Evolutionary conservation across 345 rosid species (phyloP).

Genomic region (Gossypium herbaceum): DNA sequence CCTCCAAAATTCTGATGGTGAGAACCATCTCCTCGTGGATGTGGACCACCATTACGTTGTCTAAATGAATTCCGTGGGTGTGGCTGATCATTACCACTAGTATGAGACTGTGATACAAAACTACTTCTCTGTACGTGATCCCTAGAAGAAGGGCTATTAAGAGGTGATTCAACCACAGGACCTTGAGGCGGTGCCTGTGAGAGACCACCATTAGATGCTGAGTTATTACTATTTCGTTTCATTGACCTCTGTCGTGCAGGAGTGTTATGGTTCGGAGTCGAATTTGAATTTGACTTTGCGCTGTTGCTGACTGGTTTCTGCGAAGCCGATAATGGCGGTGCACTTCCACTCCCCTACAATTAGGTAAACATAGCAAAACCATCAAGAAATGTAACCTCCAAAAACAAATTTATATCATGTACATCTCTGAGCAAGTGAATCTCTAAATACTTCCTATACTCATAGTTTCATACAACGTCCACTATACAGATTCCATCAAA

Average conservation of each 20-base stretch:
- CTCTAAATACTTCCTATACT: neutral
- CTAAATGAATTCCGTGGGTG: constrained; percentile 63
- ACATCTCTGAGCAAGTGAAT: neutral
- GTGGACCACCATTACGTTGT: constrained; percentile 51
- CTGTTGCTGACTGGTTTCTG: constrained; percentile 36
- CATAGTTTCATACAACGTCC: neutral
- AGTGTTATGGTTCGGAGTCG: constrained; percentile 31
- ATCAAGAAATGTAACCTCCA: neutral
- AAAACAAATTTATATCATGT: neutral
- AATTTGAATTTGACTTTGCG: constrained; percentile 30
- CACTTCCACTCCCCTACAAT: constrained; percentile 37
- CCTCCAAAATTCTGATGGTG: constrained; percentile 67
- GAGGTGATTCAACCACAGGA: constrained; percentile 31
- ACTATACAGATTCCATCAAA: neutral
- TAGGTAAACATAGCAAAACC: neutral
- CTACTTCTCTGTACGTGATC: constrained; percentile 55
- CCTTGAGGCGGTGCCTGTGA: constrained; percentile 40
- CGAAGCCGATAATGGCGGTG: constrained; percentile 14
- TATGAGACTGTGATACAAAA: constrained; percentile 44
- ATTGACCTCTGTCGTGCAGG: constrained; percentile 37
- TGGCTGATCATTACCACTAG: constrained; percentile 49
- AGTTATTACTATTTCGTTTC: constrained; percentile 31
- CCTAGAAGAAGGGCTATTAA: constrained; percentile 45
- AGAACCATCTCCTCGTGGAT: constrained; percentile 55
- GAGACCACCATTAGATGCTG: constrained; percentile 37